Conservation (phyloP, 257 asterid genomes). For the Eustoma russellianum region DNA sequence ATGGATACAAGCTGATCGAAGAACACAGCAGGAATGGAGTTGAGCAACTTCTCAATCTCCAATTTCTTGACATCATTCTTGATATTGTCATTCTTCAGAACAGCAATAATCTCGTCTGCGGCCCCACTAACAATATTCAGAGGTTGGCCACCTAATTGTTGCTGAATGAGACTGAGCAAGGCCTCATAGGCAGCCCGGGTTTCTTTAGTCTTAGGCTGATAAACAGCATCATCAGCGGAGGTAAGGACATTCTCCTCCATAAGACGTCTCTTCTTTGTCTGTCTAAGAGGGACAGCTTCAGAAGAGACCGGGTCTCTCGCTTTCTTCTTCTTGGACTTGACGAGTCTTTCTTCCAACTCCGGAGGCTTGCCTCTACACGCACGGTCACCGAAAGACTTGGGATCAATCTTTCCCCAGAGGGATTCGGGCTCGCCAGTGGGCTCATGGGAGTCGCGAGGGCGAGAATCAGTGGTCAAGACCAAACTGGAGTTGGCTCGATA, state of each 20-base stretch:
- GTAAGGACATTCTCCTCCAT: slow-evolving; percentile 31
- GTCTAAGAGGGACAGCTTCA: slow-evolving; percentile 18
- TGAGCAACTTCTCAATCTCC: slow-evolving; percentile 33
- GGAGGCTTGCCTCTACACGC: slow-evolving; percentile 30
- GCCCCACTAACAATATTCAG: slow-evolving; percentile 34
- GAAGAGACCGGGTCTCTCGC: slow-evolving; percentile 17
- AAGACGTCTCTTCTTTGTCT: slow-evolving; percentile 23
- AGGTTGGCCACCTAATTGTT: slow-evolving; percentile 37
- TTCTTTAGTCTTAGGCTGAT: slow-evolving; percentile 35
- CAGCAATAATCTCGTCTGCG: slow-evolving; percentile 35
- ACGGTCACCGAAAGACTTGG: slow-evolving; percentile 31
- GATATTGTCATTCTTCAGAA: slow-evolving; percentile 22
- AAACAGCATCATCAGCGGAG: slow-evolving; percentile 28
- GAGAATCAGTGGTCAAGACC: slow-evolving; percentile 38
- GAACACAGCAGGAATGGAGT: slow-evolving; percentile 17
- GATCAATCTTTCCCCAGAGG: slow-evolving; percentile 31
- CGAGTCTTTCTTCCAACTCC: slow-evolving; percentile 26
- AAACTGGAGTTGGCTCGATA: slow-evolving; percentile 42
- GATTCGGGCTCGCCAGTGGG: slow-evolving; percentile 45
- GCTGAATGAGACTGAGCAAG: slow-evolving; percentile 30
- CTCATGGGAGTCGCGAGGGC: slow-evolving; percentile 45
- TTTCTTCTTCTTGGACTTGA: slow-evolving; percentile 31
- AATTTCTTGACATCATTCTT: slow-evolving; percentile 27
- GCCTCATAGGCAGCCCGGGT: slow-evolving; percentile 39
- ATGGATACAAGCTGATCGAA: slow-evolving; percentile 23